A percentile compares a stretch with the other conserved stretches of the same genome.
phyloP scores from a whole-genome alignment of 306 rosid genomes.

The Prunus campanulata region DNA sequence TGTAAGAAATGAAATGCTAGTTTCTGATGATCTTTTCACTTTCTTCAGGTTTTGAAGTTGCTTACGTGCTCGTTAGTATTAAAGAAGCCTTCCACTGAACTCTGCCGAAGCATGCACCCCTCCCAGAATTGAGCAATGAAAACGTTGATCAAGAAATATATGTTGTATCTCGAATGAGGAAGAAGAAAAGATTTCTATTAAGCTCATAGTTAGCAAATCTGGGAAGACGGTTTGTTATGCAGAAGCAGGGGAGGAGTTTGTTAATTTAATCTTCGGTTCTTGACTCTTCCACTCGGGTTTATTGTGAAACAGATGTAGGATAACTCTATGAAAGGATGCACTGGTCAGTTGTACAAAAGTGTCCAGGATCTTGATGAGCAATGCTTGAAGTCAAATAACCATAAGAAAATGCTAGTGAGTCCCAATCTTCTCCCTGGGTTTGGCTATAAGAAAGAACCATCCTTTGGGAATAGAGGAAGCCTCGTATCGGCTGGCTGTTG shows the following conservation, averaged over 20 bases:
- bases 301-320: too few species aligned
- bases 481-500: too few species aligned
- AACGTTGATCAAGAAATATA: too few species aligned
- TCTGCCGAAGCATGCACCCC: neutral
- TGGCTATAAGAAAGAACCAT: too few species aligned
- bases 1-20: neutral
- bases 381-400: too few species aligned
- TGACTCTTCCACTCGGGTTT: slow-evolving; percentile 9
- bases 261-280: slow-evolving; percentile 8
- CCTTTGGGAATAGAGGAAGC: too few species aligned
- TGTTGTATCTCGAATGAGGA: neutral
- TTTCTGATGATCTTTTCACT: neutral
- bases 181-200: neutral
- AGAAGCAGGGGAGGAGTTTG: slow-evolving; percentile 8
- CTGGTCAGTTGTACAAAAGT: too few species aligned
- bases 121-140: neutral
- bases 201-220: slow-evolving; percentile 15
- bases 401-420: too few species aligned
- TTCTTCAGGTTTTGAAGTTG: slow-evolving; percentile 3
- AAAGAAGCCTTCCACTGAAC: slow-evolving; percentile 2
- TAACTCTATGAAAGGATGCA: too few species aligned
- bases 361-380: too few species aligned
- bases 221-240: slow-evolving; percentile 9
- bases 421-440: too few species aligned
- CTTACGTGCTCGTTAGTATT: neutral